Conservation (phyloP, 768 basidiomycete species). For the Lentinula edodes region DNA sequence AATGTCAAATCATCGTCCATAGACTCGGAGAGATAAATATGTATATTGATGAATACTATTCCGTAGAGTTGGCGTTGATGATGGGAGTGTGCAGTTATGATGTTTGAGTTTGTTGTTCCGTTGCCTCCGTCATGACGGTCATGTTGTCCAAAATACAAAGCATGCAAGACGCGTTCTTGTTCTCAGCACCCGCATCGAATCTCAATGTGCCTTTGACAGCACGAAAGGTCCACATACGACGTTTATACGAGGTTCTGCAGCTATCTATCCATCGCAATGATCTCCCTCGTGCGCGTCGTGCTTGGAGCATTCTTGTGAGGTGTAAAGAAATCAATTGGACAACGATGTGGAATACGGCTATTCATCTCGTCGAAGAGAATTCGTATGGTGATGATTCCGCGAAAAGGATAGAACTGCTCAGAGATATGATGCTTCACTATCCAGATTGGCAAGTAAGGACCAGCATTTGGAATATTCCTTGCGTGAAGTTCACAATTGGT, state of each 20-base stretch:
- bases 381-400: slow-evolving; percentile 20
- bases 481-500: background rate
- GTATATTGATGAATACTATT: background rate
- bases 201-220: slow-evolving; percentile 41
- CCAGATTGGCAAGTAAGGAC: slow-evolving; percentile 57
- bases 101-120: slow-evolving; percentile 6
- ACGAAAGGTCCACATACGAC: slow-evolving; percentile 67
- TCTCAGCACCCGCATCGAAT: slow-evolving; percentile 44
- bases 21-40: background rate
- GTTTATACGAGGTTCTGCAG: slow-evolving; percentile 70
- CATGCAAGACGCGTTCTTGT: slow-evolving; percentile 47
- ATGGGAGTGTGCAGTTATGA: background rate
- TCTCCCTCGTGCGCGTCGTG: slow-evolving; percentile 53
- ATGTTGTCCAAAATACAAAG: background rate
- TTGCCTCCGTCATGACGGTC: background rate
- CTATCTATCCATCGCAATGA: slow-evolving; percentile 66
- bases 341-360: slow-evolving; percentile 62
- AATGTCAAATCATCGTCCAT: slow-evolving; percentile 76
- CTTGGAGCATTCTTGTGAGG: slow-evolving; percentile 69
- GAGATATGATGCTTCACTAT: slow-evolving; percentile 64
- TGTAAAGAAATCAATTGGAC: slow-evolving; percentile 80
- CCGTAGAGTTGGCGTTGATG: background rate
- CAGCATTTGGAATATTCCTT: background rate
- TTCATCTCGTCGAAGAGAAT: slow-evolving; percentile 43
- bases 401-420: slow-evolving; percentile 53